phyloP scores from a whole-genome alignment of 495 filamentous ascomycete genomes.

The Aspergillus diversus region DNA sequence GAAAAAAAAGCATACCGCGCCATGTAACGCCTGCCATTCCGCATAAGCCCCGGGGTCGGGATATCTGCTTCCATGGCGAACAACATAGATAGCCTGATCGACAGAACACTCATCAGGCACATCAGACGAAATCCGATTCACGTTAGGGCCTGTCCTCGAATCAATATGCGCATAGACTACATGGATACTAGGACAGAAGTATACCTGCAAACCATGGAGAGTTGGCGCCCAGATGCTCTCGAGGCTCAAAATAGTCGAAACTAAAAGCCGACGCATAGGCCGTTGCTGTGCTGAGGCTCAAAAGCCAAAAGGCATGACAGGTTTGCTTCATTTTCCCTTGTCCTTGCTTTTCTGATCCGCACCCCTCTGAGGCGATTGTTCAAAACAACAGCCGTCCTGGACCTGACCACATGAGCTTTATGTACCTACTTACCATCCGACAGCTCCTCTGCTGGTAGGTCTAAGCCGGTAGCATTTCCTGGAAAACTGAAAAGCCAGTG shows the following conservation, averaged over 20 bases:
- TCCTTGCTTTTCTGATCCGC: not conserved
- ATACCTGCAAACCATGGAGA: conserved; percentile 56
- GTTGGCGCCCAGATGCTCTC: conserved; percentile 56
- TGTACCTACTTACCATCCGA: not conserved
- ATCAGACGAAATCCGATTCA: conserved; percentile 51
- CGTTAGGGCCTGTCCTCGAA: conserved; percentile 47
- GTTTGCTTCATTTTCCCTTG: conserved; percentile 18
- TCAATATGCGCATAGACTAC: not conserved
- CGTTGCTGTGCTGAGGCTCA: conserved; percentile 14
- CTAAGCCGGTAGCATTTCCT: not conserved
- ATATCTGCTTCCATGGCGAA: conserved; percentile 60
- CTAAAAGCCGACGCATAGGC: not conserved
- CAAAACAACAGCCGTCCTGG: not conserved
- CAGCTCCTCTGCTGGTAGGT: not conserved
- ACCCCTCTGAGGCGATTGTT: not conserved
- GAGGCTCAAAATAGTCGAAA: conserved; percentile 31
- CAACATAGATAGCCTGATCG: conserved; percentile 56
- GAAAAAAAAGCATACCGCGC: conserved; percentile 37
- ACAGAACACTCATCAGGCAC: conserved; percentile 55
- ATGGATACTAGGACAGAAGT: not conserved
- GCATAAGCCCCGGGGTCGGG: conserved; percentile 58
- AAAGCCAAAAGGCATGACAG: conserved; percentile 7
- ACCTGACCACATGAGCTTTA: not conserved
- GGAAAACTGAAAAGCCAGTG: not conserved
- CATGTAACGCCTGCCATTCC: conserved; percentile 51